These are phyloP conservation scores for Geranium brycei DNA, from an alignment of 345 rosid species.

Conservation along the genomic window DNA sequence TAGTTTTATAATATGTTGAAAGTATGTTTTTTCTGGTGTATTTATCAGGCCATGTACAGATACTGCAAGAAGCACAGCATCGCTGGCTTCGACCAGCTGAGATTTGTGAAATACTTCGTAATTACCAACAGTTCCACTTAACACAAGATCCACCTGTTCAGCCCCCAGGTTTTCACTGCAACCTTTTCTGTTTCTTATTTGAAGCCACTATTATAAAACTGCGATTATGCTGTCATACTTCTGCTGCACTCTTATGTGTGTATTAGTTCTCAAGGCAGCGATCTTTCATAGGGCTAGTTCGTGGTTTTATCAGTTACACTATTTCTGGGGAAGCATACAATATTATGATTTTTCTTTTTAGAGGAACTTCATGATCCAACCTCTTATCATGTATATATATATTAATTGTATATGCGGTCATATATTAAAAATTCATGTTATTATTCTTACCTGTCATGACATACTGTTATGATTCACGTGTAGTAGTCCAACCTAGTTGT, in stretches of 20 bases:
- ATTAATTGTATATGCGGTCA: too few relatives aligned
- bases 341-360: too few relatives aligned
- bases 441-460: too few relatives aligned
- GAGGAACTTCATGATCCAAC: too few relatives aligned
- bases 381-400: too few relatives aligned
- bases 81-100: constrained; percentile 63
- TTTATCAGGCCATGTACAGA: constrained; percentile 27
- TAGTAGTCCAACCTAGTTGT: too few relatives aligned
- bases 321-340: too few relatives aligned
- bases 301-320: too few relatives aligned
- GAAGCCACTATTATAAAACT: not conserved
- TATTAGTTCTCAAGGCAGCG: too few relatives aligned
- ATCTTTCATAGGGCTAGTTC: too few relatives aligned
- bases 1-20: not conserved
- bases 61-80: constrained; percentile 32
- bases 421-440: too few relatives aligned
- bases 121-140: constrained; percentile 27
- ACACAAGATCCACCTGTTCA: constrained; percentile 29
- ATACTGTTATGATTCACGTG: too few relatives aligned
- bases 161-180: constrained; percentile 34
- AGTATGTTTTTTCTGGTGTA: not conserved
- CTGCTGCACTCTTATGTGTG: not conserved
- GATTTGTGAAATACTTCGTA: constrained; percentile 42
- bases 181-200: constrained; percentile 2
- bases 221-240: not conserved